A percentile compares a stretch with the other conserved stretches of the same genome.
phyloP scores from a whole-genome alignment of 1,284 basidiomycete species.

The Heterobasidion irregulare region DNA sequence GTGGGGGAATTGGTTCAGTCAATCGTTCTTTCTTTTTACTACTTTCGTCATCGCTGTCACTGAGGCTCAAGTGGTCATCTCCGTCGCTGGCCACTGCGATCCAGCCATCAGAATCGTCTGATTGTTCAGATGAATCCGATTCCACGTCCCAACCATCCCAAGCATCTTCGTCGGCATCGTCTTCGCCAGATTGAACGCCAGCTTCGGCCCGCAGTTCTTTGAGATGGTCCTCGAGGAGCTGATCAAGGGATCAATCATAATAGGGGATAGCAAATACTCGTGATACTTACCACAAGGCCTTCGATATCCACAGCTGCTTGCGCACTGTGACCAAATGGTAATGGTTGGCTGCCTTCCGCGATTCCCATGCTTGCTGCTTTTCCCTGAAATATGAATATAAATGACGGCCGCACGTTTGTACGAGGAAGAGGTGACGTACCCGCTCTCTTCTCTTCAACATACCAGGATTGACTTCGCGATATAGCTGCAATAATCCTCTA shows the following conservation, averaged over 20 bases:
- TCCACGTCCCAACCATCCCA: constrained; percentile 94
- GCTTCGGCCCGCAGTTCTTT: constrained; percentile 59
- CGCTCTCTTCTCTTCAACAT: constrained; percentile 88
- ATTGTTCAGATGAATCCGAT: constrained; percentile 55
- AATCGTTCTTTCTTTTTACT: constrained; percentile 18
- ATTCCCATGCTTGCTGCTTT: constrained; percentile 80
- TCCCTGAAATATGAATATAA: constrained; percentile 37
- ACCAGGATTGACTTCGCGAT: constrained; percentile 92
- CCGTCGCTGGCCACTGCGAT: constrained; percentile 76
- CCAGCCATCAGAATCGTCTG: constrained; percentile 74
- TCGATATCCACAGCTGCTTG: constrained; percentile 84
- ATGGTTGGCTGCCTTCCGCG: constrained; percentile 48
- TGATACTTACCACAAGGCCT: constrained; percentile 64
- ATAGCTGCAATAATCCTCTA: constrained; percentile 85
- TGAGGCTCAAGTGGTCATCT: constrained; percentile 66
- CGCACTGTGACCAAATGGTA: constrained; percentile 76
- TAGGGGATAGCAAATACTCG: neutral
- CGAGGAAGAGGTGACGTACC: constrained; percentile 29
- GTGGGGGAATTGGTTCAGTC: constrained; percentile 14
- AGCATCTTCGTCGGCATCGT: constrained; percentile 63
- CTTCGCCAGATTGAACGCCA: constrained; percentile 40
- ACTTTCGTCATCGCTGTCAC: constrained; percentile 80
- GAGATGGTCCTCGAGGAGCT: constrained; percentile 87
- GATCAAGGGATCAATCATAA: constrained; percentile 6
- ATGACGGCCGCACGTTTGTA: neutral